Percentiles rank a stretch among this genome's conserved stretches.
These are phyloP conservation scores for Quercus engelmannii DNA, from an alignment of 306 rosid genomes.

Conservation along the genomic window DNA sequence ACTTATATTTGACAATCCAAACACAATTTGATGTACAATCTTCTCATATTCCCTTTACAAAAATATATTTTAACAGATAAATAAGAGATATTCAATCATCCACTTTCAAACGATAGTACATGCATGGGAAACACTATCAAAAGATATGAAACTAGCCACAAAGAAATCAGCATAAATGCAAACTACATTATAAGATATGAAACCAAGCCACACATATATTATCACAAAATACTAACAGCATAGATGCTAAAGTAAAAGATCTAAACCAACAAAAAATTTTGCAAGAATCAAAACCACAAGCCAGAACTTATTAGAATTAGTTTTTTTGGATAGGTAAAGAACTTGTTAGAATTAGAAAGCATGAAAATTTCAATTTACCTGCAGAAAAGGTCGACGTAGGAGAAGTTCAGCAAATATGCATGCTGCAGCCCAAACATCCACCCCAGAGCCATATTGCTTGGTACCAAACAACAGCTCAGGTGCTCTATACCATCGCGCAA, in stretches of 20 bases:
- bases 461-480: slow-evolving; percentile 93
- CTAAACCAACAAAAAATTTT: background rate
- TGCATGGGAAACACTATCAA: too few species aligned
- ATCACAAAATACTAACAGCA: background rate
- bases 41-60: too few species aligned
- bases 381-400: slow-evolving; percentile 88
- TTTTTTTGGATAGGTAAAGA: background rate
- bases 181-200: background rate
- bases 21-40: too few species aligned
- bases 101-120: too few species aligned
- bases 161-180: background rate
- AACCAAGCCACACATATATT: background rate
- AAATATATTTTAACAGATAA: too few species aligned
- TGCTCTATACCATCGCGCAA: slow-evolving; percentile 99
- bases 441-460: slow-evolving; percentile 92
- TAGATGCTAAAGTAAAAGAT: background rate
- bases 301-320: background rate
- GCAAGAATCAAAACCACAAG: background rate
- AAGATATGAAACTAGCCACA: background rate
- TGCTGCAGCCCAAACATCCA: slow-evolving; percentile 99
- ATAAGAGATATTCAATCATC: too few species aligned
- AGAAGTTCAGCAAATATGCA: slow-evolving; percentile 93
- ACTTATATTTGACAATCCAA: too few species aligned
- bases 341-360: background rate
- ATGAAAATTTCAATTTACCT: slow-evolving; percentile 44